A percentile compares a stretch with the other conserved stretches of the same genome.
phyloP scores from a whole-genome alignment of 2,329 filamentous ascomycete genomes.

The Sordariomycetes sp. region DNA sequence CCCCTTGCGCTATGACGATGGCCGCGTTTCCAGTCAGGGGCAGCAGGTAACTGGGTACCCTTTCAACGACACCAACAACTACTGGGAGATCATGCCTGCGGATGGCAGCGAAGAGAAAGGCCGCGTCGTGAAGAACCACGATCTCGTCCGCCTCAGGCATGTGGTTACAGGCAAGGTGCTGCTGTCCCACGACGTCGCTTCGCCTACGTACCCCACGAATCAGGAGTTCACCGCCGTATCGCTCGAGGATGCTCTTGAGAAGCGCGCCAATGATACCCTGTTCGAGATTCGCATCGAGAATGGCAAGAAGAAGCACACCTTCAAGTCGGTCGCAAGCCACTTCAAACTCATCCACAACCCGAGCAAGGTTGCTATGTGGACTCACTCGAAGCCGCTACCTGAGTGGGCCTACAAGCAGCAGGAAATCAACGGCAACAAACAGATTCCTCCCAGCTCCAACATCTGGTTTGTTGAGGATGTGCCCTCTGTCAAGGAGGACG shows the following conservation, averaged over 20 bases:
- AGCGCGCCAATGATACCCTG: constrained; percentile 77
- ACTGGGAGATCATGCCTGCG: constrained; percentile 84
- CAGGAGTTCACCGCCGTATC: constrained; percentile 91
- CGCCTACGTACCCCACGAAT: constrained; percentile 92
- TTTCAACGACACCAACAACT: constrained; percentile 97
- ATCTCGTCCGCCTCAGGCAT: constrained; percentile 79
- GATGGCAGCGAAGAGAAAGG: constrained; percentile 48
- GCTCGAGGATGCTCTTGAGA: constrained; percentile 60
- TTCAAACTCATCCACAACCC: constrained; percentile 95
- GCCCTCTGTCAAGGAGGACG: constrained; percentile 64
- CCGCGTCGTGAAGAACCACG: constrained; percentile 69
- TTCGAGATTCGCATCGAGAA: constrained; percentile 90
- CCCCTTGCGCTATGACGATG: constrained; percentile 92
- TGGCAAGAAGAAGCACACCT: constrained; percentile 70
- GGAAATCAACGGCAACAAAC: constrained; percentile 99
- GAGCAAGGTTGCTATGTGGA: constrained; percentile 99
- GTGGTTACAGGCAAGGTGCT: constrained; percentile 77
- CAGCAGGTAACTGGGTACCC: constrained; percentile 98
- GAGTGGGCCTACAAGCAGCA: constrained; percentile 97
- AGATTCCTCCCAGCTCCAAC: constrained; percentile 79
- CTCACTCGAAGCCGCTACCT: constrained; percentile 85
- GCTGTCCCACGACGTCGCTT: constrained; percentile 92
- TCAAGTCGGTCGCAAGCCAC: constrained; percentile 83
- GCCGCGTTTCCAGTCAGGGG: constrained; percentile 91
- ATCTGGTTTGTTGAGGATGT: constrained; percentile 92